A percentile compares a stretch with the other conserved stretches of the same genome.
phyloP scores from a whole-genome alignment of 768 basidiomycete genomes.

The Hypholoma sublateritium region DNA sequence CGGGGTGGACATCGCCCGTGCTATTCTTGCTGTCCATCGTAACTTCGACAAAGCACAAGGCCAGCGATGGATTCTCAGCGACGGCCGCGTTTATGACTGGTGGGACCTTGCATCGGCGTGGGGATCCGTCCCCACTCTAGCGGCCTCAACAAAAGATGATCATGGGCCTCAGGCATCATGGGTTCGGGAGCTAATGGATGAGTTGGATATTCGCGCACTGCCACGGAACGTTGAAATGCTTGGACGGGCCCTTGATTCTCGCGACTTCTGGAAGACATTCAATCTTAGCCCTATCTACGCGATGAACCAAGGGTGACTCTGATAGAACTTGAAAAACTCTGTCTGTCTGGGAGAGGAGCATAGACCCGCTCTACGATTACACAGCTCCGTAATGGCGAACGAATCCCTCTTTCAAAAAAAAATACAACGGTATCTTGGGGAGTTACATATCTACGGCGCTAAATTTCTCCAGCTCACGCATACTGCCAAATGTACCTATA shows the following conservation, averaged over 20 bases:
- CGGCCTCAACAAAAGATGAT: constrained; percentile 14
- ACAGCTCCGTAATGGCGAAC: too few species aligned
- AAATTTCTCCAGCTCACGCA: too few species aligned
- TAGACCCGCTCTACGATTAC: too few species aligned
- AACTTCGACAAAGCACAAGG: constrained; percentile 43
- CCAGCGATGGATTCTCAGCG: constrained; percentile 57
- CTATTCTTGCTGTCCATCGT: constrained; percentile 55
- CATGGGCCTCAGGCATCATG: constrained; percentile 44
- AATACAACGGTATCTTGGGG: too few species aligned
- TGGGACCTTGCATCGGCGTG: constrained; percentile 64
- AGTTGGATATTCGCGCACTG: constrained; percentile 45
- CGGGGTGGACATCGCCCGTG: constrained; percentile 57
- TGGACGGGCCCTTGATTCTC: constrained; percentile 55
- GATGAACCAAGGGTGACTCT: constrained; percentile 20
- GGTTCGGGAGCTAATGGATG: constrained; percentile 60
- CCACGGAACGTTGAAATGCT: constrained; percentile 50
- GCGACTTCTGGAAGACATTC: constrained; percentile 60
- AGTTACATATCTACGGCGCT: too few species aligned
- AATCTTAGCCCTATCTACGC: constrained; percentile 41
- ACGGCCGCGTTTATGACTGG: constrained; percentile 64
- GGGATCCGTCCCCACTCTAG: constrained; percentile 28
- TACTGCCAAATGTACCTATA: too few species aligned
- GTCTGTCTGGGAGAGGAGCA: too few species aligned
- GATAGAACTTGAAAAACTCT: too few species aligned
- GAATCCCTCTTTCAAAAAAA: too few species aligned